A percentile compares a stretch with the other conserved stretches of the same genome.
phyloP scores from a whole-genome alignment of 2,329 filamentous ascomycete genomes.

The Ascochyta koolunga region DNA sequence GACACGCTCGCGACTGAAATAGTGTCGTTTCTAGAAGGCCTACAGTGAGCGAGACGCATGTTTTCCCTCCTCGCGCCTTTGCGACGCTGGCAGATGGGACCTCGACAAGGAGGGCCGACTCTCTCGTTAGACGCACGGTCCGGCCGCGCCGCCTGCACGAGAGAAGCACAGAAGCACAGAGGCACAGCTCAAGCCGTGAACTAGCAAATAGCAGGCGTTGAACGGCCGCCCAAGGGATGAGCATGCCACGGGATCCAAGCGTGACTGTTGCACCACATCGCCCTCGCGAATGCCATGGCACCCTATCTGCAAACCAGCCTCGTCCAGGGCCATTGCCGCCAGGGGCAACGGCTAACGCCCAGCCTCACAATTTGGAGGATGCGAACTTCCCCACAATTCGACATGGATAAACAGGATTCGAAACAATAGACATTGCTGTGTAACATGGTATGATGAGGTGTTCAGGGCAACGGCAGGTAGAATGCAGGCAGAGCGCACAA shows the following conservation, averaged over 20 bases:
- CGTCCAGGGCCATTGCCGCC: too few relatives aligned
- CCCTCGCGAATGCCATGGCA: conserved; percentile 5
- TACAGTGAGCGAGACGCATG: conserved; percentile 8
- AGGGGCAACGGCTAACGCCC: conserved; percentile 11
- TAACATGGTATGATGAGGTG: not conserved
- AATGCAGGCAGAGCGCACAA: too few relatives aligned
- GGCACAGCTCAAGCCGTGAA: conserved; percentile 8
- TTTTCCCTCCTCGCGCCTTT: conserved; percentile 9
- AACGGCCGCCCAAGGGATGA: conserved; percentile 1
- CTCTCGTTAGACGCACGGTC: conserved; percentile 11
- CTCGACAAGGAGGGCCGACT: conserved; percentile 12
- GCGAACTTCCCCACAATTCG: conserved; percentile 12
- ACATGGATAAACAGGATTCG: conserved; percentile 7
- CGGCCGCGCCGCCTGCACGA: conserved; percentile 1
- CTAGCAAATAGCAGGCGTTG: conserved; percentile 12
- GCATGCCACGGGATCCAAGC: conserved; percentile 1
- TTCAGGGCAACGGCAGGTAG: not conserved
- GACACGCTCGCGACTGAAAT: conserved; percentile 15
- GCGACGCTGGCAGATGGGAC: conserved; percentile 10
- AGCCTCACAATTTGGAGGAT: conserved; percentile 19
- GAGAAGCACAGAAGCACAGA: conserved; percentile 1
- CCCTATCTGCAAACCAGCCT: not conserved
- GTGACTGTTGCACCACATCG: conserved; percentile 4
- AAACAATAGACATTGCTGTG: not conserved
- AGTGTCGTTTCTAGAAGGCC: conserved; percentile 2